Percentiles rank a stretch among this genome's conserved stretches.
Conservation (phyloP, 345 rosid species). For the Clarkia xantiana region DNA sequence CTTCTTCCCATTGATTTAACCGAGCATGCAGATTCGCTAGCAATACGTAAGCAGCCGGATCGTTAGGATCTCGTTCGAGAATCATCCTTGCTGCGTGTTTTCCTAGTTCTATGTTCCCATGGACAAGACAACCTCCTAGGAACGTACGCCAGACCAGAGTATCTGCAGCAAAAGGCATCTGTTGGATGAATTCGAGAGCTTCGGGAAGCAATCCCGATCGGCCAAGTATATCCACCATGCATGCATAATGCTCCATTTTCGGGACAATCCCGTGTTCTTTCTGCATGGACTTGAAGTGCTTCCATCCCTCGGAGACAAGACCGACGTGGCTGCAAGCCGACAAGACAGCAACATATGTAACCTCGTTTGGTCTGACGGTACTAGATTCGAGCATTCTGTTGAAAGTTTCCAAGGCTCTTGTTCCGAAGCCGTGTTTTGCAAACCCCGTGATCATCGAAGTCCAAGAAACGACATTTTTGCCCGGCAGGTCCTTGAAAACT, state of each 20-base stretch:
- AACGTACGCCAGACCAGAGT: constrained; percentile 56
- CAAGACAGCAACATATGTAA: constrained; percentile 53
- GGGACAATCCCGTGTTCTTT: constrained; percentile 43
- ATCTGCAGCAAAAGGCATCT: constrained; percentile 43
- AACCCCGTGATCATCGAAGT: constrained; percentile 70
- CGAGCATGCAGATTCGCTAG: constrained; percentile 61
- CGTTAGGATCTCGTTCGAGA: constrained; percentile 44
- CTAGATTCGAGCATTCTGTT: constrained; percentile 30
- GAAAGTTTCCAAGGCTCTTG: constrained; percentile 45
- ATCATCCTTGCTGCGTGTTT: constrained; percentile 46
- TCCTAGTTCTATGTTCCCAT: constrained; percentile 40
- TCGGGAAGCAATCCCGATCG: constrained; percentile 43
- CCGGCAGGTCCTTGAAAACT: constrained; percentile 35
- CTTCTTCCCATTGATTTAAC: constrained; percentile 51
- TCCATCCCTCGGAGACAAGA: constrained; percentile 52
- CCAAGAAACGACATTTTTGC: constrained; percentile 59
- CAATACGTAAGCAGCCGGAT: constrained; percentile 53
- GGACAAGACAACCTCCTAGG: constrained; percentile 59
- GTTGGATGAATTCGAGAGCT: constrained; percentile 40
- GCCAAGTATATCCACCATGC: constrained; percentile 69
- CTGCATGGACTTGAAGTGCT: constrained; percentile 44
- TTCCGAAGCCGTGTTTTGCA: constrained; percentile 54
- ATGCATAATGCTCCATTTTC: constrained; percentile 62
- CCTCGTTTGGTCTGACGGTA: constrained; percentile 36
- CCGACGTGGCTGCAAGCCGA: constrained; percentile 72